These are phyloP conservation scores for Silene conica DNA, from an alignment of 148 eudicot genomes.

Conservation along the genomic window DNA sequence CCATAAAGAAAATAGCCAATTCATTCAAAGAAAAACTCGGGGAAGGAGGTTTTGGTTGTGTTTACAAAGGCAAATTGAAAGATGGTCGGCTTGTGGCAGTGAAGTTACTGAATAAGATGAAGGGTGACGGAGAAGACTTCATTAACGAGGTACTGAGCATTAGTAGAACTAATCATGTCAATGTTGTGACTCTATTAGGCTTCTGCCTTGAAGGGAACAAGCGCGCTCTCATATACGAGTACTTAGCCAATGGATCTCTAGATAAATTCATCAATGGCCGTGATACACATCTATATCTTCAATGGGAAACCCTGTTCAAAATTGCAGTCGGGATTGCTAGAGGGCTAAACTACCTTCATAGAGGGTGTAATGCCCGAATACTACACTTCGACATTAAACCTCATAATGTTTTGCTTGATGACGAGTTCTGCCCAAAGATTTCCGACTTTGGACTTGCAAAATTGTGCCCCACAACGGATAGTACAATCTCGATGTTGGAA, in stretches of 20 bases:
- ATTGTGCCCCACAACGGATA: constrained; percentile 16
- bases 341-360: constrained; percentile 29
- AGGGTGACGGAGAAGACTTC: constrained; percentile 25
- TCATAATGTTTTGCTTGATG: constrained; percentile 26
- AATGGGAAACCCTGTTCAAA: constrained; percentile 1
- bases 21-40: constrained; percentile 62
- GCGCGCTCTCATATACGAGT: constrained; percentile 65
- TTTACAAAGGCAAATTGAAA: constrained; percentile 51
- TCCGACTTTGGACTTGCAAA: constrained; percentile 35
- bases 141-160: constrained; percentile 52
- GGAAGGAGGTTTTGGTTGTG: constrained; percentile 76
- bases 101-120: constrained; percentile 34
- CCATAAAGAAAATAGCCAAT: constrained; percentile 56
- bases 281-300: not conserved
- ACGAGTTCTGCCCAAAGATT: constrained; percentile 29
- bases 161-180: constrained; percentile 53
- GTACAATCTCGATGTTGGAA: not conserved
- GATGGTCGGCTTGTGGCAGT: constrained; percentile 71
- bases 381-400: constrained; percentile 36
- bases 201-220: constrained; percentile 53
- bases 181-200: constrained; percentile 55
- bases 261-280: constrained; percentile 9
- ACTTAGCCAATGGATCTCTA: constrained; percentile 50
- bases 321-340: constrained; percentile 27
- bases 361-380: constrained; percentile 33